Conservation (phyloP, 139 green algal species). For the Picochlorum sp. region DNA sequence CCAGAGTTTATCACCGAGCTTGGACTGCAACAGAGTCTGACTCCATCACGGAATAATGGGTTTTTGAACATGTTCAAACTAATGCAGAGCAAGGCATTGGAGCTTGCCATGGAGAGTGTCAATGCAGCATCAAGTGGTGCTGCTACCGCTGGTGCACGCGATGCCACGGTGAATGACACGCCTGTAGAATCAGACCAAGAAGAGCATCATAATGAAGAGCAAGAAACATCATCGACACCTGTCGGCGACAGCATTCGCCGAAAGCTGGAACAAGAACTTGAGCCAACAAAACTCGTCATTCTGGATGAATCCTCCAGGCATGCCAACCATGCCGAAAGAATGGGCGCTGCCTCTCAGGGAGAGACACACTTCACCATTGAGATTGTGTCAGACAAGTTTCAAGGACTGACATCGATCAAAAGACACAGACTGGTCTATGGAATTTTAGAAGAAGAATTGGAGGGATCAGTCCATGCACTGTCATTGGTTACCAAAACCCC, state of each 20-base stretch:
- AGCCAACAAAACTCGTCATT: constrained; percentile 33
- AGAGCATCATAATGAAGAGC: not conserved
- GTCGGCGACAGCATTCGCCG: constrained; percentile 33
- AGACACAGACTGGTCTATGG: constrained; percentile 50
- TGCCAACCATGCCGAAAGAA: constrained; percentile 34
- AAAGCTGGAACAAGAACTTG: constrained; percentile 30
- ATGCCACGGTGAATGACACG: not conserved
- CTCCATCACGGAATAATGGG: constrained; percentile 94
- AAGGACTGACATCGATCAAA: constrained; percentile 49
- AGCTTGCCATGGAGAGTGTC: constrained; percentile 29
- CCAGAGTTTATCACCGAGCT: constrained; percentile 84
- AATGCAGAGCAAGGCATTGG: constrained; percentile 77
- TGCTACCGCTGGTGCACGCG: not conserved
- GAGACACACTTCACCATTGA: constrained; percentile 54
- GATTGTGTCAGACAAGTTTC: constrained; percentile 47
- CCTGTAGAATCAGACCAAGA: not conserved
- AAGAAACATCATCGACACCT: constrained; percentile 17
- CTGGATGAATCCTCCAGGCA: constrained; percentile 49
- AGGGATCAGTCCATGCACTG: constrained; percentile 44
- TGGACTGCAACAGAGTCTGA: constrained; percentile 90
- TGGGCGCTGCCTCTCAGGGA: constrained; percentile 11
- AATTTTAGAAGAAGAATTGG: constrained; percentile 49
- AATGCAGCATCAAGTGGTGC: not conserved
- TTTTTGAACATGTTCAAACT: constrained; percentile 94
- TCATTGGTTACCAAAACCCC: constrained; percentile 50